Evolutionary conservation across 441 rosid genomes (phyloP).

Genomic region (Codiaeum variegatum): DNA sequence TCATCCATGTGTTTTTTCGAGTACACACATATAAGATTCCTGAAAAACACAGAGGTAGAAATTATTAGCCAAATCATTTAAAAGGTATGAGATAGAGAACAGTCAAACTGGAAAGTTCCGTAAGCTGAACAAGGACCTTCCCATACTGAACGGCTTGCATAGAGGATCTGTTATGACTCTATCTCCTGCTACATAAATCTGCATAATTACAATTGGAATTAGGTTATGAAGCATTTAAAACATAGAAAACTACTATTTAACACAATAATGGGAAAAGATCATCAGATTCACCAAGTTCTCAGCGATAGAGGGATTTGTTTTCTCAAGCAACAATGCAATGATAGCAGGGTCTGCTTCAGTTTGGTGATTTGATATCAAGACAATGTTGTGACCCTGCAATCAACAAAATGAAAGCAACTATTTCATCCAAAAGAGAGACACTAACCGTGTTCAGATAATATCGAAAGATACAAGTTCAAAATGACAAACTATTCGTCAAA

Average conservation of each 20-base stretch:
- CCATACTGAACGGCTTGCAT: constrained; percentile 97
- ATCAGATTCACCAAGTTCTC: constrained; percentile 63
- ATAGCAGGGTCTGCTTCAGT: constrained; percentile 97
- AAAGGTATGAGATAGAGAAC: constrained; percentile 14
- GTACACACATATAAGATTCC: constrained; percentile 95
- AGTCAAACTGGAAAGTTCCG: constrained; percentile 24
- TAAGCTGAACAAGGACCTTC: constrained; percentile 58
- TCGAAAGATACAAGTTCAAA: background rate
- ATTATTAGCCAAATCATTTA: constrained; percentile 22
- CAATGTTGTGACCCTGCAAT: constrained; percentile 84
- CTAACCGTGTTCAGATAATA: background rate
- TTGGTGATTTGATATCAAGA: constrained; percentile 94
- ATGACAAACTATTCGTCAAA: no score
- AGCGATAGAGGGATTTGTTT: constrained; percentile 53
- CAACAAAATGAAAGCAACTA: constrained; percentile 15
- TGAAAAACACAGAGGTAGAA: constrained; percentile 28
- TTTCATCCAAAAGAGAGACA: constrained; percentile 1
- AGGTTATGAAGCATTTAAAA: constrained; percentile 27
- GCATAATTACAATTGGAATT: constrained; percentile 26
- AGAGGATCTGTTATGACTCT: constrained; percentile 95
- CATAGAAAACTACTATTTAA: constrained; percentile 16
- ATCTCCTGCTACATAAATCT: constrained; percentile 94
- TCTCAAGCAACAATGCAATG: constrained; percentile 82
- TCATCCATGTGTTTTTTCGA: constrained; percentile 93
- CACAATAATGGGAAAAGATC: constrained; percentile 21